These are phyloP conservation scores for Juncus effusus DNA, from an alignment of 176 grass and related monocot species.

Conservation along the genomic window DNA sequence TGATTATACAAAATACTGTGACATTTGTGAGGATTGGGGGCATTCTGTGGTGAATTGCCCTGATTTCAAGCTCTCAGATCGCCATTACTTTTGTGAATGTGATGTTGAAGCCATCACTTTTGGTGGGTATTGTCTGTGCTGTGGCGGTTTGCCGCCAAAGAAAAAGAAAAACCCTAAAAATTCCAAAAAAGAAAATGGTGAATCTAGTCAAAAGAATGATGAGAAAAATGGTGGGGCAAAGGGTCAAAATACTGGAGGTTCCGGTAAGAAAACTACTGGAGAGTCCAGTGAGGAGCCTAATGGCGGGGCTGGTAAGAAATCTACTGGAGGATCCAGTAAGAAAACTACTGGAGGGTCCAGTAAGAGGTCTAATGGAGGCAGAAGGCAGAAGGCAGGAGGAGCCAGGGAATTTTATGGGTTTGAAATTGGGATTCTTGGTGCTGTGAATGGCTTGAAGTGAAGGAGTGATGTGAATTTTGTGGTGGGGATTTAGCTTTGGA, in stretches of 20 bases:
- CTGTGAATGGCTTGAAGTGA: no score
- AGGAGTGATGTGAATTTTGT: no score
- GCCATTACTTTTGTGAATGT: neutral
- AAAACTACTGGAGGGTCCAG: no score
- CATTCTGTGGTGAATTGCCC: constrained; percentile 16
- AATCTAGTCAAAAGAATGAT: constrained; percentile 5
- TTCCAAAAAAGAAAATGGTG: neutral
- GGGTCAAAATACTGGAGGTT: neutral
- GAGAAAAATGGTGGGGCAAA: neutral
- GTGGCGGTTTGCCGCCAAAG: neutral
- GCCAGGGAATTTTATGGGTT: no score
- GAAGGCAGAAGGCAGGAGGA: no score
- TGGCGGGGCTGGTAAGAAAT: no score
- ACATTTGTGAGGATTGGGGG: constrained; percentile 2
- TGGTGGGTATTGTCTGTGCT: constrained; percentile 9
- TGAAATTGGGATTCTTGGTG: no score
- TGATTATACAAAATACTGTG: constrained; percentile 6
- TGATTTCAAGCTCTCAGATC: neutral
- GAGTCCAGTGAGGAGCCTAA: no score
- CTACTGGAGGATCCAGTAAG: no score
- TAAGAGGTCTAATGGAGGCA: no score
- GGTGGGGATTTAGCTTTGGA: no score
- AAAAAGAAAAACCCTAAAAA: neutral
- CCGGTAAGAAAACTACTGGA: neutral
- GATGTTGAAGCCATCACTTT: neutral